Evolutionary conservation across 441 rosid genomes (phyloP), one percentile per base, ranked within the genome.

Genomic region (Aleurites moluccanus): DNA sequence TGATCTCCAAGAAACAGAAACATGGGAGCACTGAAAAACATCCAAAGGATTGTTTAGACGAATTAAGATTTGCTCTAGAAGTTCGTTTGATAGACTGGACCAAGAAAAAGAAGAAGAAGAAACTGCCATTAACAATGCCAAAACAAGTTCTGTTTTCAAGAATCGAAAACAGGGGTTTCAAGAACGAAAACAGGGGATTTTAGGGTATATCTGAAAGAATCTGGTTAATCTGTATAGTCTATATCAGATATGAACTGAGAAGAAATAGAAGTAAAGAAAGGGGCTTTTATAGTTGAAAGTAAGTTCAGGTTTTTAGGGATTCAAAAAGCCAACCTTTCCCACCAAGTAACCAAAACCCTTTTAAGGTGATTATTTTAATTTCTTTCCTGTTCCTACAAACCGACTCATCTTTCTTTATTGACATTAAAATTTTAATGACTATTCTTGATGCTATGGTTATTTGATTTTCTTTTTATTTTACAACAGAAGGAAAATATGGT

Each of bases 1-100:
- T 9, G 15, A 68, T 49, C 56, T 28, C 72, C 72, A 68, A 49
- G 59, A 49, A 49, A 27, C 15, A 11, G 44, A 68, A 42, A 68
- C 60, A 10, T n/a, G 2, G 15, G 4, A 13, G 25, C 72, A 49
- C 15, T 44, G 44, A 55, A 27, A 21, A 49, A 68, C 6, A n/a
- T 27, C 72, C 7, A 49, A 10, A 3, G 15, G 13, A 3, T 25
- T 9, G 10, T 68, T 9, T 53, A 68, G 42, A 10, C 23, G 15
- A 40, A 0, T 49, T 5, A 68, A 68, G 38, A 68, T 68, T 68
- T 15, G 1, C 15, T 9, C 15, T 8, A 68, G 72, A 20, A 67
- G 70, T 3, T 27, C 60, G 18, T 9, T 1, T 49, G 59, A 18
- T 0, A 67, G 23, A 67, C 6, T 28, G 15, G 44, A 28, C 72